Conservation (phyloP, 169 alveolate species). For the Cryptosporidium andersoni region DNA sequence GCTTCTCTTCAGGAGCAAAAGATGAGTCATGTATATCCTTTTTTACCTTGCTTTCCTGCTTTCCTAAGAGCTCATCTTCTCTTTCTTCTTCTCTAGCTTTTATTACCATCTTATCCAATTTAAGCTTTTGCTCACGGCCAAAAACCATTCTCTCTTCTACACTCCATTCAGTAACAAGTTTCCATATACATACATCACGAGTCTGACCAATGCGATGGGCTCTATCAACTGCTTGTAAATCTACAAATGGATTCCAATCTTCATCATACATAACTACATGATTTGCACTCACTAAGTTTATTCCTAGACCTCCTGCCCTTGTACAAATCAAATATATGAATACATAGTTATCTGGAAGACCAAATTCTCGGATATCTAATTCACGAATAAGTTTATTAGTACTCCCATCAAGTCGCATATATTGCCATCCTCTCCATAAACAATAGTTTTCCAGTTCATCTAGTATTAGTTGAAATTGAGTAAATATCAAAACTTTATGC, state of each 20-base stretch:
- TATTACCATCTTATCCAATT: slow-evolving; percentile 85
- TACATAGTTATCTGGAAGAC: slow-evolving; percentile 80
- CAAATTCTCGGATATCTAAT: slow-evolving; percentile 88
- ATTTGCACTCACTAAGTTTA: slow-evolving; percentile 96
- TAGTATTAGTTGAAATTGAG: slow-evolving; percentile 88
- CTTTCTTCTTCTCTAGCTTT: slow-evolving; percentile 72
- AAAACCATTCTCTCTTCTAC: slow-evolving; percentile 98
- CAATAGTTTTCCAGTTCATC: slow-evolving; percentile 90
- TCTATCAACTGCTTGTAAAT: slow-evolving; percentile 98
- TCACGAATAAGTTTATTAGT: slow-evolving; percentile 89
- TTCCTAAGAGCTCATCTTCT: background rate
- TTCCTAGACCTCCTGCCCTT: slow-evolving; percentile 95
- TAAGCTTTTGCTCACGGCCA: slow-evolving; percentile 91
- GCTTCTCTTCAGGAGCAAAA: slow-evolving; percentile 61
- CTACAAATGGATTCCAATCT: slow-evolving; percentile 99
- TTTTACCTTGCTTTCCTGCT: slow-evolving; percentile 71
- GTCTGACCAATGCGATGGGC: slow-evolving; percentile 99
- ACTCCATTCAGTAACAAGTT: slow-evolving; percentile 95
- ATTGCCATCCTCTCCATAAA: slow-evolving; percentile 88
- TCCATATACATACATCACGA: slow-evolving; percentile 95
- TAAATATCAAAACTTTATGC: slow-evolving; percentile 88
- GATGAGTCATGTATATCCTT: slow-evolving; percentile 73
- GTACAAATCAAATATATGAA: slow-evolving; percentile 87
- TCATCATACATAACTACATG: slow-evolving; percentile 98
- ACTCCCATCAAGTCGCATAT: slow-evolving; percentile 89